Base-by-base conservation (phyloP, 2,329 filamentous ascomycete species). In the Neofusicoccum umdonicola region DNA sequence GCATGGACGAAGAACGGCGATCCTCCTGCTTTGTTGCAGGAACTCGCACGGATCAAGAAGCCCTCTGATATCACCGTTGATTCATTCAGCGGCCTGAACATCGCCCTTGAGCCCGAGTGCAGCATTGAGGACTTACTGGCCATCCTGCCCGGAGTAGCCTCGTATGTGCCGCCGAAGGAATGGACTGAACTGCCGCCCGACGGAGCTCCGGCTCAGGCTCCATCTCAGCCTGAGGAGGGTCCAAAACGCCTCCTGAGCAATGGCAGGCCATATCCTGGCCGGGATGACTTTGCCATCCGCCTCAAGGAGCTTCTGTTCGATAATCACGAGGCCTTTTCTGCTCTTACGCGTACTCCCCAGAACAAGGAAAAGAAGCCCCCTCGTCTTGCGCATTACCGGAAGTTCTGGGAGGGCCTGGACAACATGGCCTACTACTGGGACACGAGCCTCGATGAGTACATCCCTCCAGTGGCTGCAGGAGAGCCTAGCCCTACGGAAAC, bases 371-470 rank as follows among this genome's bases (percentile, higher is more conserved):
- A 78, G 13, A 74, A 78, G 62, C 80, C 81, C 17, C 77, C 84
- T 4, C 80, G 83, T 15, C 69, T 88, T 50, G 81, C 83, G 0
- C 83, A 87, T 68, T 81, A 85, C 65, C 79, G 86, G 61, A 86
- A 84, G 64, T 88, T 89, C 73, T 89, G 84, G 82, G 80, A 82
- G 60, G 82, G 80, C 2, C 76, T 89, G 61, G 84, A 88, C 68
- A 82, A 81, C 41, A 80, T 88, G 80, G 79, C 84, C 15, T 84
- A 85, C 67, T 88, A 87, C 70, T 89, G 87, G 86, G 87, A 89
- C 70, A 79, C 78, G 44, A 86, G 82, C 65, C 71, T 83, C 54
- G 87, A 89, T 68, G 74, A 86, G 35, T 87, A 87, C 71, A 81
- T 80, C 47, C 72, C 75, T 17, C 71, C 74, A 5, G 68, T 68